Percentiles rank a stretch among this genome's conserved stretches.
phyloP scores from a whole-genome alignment of 1,139 yeast genomes.

The Petasospora rhodanensis region DNA sequence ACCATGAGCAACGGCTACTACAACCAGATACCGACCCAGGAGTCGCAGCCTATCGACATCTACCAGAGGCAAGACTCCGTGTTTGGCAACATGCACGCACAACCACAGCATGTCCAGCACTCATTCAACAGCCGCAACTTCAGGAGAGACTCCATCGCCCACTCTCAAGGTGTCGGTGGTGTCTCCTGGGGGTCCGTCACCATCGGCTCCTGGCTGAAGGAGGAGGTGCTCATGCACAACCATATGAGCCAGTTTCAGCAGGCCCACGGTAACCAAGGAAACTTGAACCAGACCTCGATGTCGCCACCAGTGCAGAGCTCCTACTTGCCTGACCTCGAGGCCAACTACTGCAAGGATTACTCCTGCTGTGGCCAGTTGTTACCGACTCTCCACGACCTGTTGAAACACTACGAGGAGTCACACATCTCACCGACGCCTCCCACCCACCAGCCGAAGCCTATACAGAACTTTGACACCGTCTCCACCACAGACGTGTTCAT shows the following conservation, averaged over 20 bases:
- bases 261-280: too few species aligned
- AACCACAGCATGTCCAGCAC: constrained; percentile 32
- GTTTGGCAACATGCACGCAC: constrained; percentile 12
- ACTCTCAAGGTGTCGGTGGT: constrained; percentile 97
- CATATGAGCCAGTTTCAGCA: constrained; percentile 8
- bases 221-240: constrained; percentile 57
- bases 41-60: constrained; percentile 25
- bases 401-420: constrained; percentile 94
- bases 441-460: constrained; percentile 36
- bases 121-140: too few species aligned
- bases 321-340: constrained; percentile 87
- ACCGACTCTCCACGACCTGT: constrained; percentile 88
- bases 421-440: constrained; percentile 81
- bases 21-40: constrained; percentile 20
- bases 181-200: constrained; percentile 97
- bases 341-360: constrained; percentile 94
- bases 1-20: constrained; percentile 15
- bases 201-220: constrained; percentile 93
- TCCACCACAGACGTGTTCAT: constrained; percentile 29
- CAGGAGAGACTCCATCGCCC: constrained; percentile 88
- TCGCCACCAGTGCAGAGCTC: constrained; percentile 71
- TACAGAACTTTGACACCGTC: constrained; percentile 42
- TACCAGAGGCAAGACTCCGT: constrained; percentile 23
- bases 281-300: constrained; percentile 32
- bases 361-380: constrained; percentile 91